A percentile compares a stretch with the other conserved stretches of the same genome.
Conservation (phyloP, 169 alveolate species). For the Hammondia hammondi region DNA sequence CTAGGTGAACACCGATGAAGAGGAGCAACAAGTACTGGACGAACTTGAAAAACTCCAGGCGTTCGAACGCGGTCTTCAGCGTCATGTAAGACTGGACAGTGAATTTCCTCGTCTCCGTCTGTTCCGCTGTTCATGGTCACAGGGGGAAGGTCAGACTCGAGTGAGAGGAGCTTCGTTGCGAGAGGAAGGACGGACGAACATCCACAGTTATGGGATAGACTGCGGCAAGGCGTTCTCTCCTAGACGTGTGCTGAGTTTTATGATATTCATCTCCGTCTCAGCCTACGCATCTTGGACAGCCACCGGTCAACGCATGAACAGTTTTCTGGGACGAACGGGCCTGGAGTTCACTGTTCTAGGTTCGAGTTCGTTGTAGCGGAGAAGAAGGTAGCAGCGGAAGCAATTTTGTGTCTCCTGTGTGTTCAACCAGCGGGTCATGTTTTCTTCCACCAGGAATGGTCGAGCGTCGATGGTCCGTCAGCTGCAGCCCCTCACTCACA, state of each 20-base stretch:
- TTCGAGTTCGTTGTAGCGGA: too few relatives aligned
- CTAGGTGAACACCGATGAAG: constrained; percentile 24
- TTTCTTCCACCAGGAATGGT: constrained; percentile 39
- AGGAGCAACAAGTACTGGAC: constrained; percentile 7
- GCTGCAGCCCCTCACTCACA: constrained; percentile 49
- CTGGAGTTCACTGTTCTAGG: too few relatives aligned
- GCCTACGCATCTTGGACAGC: too few relatives aligned
- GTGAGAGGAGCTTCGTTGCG: background rate
- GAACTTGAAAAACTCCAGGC: constrained; percentile 3
- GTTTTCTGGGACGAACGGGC: too few relatives aligned
- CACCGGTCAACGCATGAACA: too few relatives aligned
- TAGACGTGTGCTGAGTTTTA: too few relatives aligned
- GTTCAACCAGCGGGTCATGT: constrained; percentile 42
- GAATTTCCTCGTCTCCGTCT: background rate
- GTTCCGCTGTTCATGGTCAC: background rate
- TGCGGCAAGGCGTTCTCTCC: too few relatives aligned
- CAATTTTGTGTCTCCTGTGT: too few relatives aligned
- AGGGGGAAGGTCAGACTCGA: background rate
- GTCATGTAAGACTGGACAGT: constrained; percentile 6
- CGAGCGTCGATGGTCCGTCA: constrained; percentile 60
- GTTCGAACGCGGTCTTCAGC: background rate
- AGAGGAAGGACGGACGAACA: background rate
- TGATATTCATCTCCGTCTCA: too few relatives aligned
- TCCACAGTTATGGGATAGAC: background rate
- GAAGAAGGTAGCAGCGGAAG: too few relatives aligned